Percentiles rank a stretch among this genome's conserved stretches.
These are phyloP conservation scores for Cryphonectria japonica DNA, from an alignment of 2,329 filamentous ascomycete genomes.

Conservation along the genomic window DNA sequence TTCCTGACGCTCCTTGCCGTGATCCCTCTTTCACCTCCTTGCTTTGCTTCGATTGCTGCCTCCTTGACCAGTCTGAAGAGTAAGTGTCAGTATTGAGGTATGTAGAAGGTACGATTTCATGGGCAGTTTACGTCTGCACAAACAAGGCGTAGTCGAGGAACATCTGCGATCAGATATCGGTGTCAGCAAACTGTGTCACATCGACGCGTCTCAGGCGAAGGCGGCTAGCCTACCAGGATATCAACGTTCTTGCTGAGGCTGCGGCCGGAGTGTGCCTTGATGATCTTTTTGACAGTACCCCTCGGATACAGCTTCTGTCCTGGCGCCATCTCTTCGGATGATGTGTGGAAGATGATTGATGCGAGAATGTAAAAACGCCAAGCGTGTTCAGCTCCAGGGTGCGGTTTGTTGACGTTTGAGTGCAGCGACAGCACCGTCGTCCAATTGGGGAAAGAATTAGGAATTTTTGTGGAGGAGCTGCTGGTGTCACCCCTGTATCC, in stretches of 20 bases:
- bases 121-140: constrained; percentile 61
- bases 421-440: background rate
- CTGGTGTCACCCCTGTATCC: background rate
- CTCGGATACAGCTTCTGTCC: constrained; percentile 81
- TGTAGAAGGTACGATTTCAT: background rate
- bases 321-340: constrained; percentile 53
- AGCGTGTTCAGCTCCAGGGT: background rate
- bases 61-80: constrained; percentile 72
- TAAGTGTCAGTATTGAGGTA: constrained; percentile 8
- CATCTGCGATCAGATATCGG: constrained; percentile 56
- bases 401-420: constrained; percentile 20
- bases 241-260: constrained; percentile 84
- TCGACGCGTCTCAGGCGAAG: constrained; percentile 30
- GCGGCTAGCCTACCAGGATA: constrained; percentile 65
- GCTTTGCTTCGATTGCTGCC: constrained; percentile 75
- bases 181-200: constrained; percentile 36
- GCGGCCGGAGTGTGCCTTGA: constrained; percentile 84
- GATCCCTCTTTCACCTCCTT: constrained; percentile 72
- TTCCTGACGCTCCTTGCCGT: constrained; percentile 78
- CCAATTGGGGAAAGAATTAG: constrained; percentile 23
- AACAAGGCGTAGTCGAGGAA: constrained; percentile 86
- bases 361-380: background rate
- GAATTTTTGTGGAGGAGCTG: background rate
- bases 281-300: constrained; percentile 82
- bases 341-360: background rate